Evolutionary conservation across 805 yeast species (phyloP), one percentile per base, ranked within the genome.

Genomic region (Suhomyces sp.): DNA sequence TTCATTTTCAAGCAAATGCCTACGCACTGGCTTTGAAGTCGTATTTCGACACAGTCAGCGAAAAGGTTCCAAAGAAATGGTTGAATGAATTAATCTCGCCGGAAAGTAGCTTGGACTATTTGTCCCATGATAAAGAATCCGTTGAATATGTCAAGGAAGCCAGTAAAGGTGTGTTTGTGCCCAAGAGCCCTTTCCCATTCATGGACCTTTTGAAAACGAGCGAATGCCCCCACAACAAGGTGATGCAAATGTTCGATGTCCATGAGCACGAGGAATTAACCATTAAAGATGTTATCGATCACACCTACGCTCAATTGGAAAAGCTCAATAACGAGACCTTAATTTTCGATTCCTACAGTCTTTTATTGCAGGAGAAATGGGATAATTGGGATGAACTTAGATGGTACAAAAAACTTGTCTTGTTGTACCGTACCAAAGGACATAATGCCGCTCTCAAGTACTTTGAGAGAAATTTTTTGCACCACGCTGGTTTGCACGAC

Each of bases 391-490:
- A 63, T n/a, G 52, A 61, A 7, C 65, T 73, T 51, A 59, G 57
- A 44, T 71, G 68, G 63, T 71, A 77, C 75, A 64, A 63, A 57
- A 64, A 68, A 47, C 58, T 71, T 46, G 64, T 58, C 56, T 69
- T 74, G 51, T 60, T 60, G 49, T 63, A 63, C 54, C 57, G 58
- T 40, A 68, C 73, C 46, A 52, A 60, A 53, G 66, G 59, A 50
- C 75, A 71, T 55, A 75, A 75, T 62, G 67, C 65, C 57, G 57
- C 67, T 43, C 55, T 67, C 47, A 73, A 73, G 55, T 75, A 78
- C 50, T 67, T 85, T 25, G 88, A 85, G 62, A 70, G 83, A 51
- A 62, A 80, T 59, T 84, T 84, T 58, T 61, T 84, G 25, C 64
- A 76, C 51, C 65, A 67, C 8, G 59, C 72, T 12, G 83, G 87